A percentile compares a stretch with the other conserved stretches of the same genome.
These are phyloP conservation scores for Phaseolus lunatus DNA, from an alignment of 306 rosid species.

Conservation along the genomic window DNA sequence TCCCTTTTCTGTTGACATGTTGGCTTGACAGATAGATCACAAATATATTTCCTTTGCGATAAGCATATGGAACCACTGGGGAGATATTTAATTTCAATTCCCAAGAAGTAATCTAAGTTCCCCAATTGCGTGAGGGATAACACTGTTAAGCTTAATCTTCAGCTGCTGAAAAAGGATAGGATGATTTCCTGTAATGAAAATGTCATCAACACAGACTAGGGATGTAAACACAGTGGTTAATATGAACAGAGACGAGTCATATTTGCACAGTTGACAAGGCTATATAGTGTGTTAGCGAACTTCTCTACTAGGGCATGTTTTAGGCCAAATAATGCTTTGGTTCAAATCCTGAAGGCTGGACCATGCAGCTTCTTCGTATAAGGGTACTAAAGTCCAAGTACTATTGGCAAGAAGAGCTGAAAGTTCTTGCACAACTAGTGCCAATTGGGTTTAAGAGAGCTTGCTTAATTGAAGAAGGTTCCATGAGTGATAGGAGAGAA, in stretches of 20 bases:
- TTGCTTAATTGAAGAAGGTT: neutral
- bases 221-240: too few relatives aligned
- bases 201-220: too few relatives aligned
- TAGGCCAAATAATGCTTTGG: neutral
- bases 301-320: neutral
- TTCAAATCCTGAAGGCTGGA: neutral
- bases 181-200: neutral
- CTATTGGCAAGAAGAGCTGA: neutral
- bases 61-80: neutral
- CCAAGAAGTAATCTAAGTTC: neutral
- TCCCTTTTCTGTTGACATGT: neutral
- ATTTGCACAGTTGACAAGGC: too few relatives aligned
- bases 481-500: neutral
- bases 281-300: too few relatives aligned
- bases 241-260: too few relatives aligned
- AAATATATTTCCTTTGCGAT: neutral
- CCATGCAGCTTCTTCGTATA: neutral
- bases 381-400: neutral
- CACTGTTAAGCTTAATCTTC: neutral
- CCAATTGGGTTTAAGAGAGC: too few relatives aligned
- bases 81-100: neutral
- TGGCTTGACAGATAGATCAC: neutral
- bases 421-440: too few relatives aligned
- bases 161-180: neutral
- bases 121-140: neutral